phyloP scores from a whole-genome alignment of 306 rosid species.

The Quercus mongolica region DNA sequence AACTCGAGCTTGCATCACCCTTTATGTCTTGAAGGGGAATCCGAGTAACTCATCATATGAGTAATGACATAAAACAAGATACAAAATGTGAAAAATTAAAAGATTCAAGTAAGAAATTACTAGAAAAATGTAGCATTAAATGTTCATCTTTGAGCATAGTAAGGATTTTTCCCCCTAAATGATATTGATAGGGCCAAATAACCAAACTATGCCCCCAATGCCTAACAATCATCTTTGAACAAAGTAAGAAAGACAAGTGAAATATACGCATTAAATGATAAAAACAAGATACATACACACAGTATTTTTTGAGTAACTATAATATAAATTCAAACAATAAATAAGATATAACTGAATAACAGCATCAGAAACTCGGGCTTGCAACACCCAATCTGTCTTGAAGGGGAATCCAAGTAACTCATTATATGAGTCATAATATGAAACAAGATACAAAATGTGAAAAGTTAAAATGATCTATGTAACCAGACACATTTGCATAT shows the following conservation, averaged over 20 bases:
- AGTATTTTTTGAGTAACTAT: background rate
- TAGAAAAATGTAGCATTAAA: background rate
- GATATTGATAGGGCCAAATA: too few relatives aligned
- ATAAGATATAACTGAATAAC: background rate
- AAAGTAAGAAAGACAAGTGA: too few relatives aligned
- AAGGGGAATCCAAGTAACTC: conserved; percentile 69
- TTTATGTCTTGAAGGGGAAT: conserved; percentile 60
- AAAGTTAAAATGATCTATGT: too few relatives aligned
- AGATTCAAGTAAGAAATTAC: background rate
- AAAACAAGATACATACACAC: too few relatives aligned
- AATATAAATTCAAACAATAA: background rate
- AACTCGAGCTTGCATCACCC: conserved; percentile 70
- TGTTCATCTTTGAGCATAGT: background rate
- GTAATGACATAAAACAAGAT: background rate
- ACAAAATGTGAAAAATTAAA: background rate
- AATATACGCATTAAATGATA: background rate
- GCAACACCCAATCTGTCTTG: conserved; percentile 63
- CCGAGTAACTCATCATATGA: conserved; percentile 55
- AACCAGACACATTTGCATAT: background rate
- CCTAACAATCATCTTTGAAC: too few relatives aligned
- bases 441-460: background rate
- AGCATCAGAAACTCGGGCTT: conserved; percentile 65
- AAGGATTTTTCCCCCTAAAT: too few relatives aligned
- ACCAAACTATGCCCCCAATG: too few relatives aligned
- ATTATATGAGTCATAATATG: conserved; percentile 25